Evolutionary conservation across 208 protist species (phyloP).

Genomic region (Trypanosoma congolense): DNA sequence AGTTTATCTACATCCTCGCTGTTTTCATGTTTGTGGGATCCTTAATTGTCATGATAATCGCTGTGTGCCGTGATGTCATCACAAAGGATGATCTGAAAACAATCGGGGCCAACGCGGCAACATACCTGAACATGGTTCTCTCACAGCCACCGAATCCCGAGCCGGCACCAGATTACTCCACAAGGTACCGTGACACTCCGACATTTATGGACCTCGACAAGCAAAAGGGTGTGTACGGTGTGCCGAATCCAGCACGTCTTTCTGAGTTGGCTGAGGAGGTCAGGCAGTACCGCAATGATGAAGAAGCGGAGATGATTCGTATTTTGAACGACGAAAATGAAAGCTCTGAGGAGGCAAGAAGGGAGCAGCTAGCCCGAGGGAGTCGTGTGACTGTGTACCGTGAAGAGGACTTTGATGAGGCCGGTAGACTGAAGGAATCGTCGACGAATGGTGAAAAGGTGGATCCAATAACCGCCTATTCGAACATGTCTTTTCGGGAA

Average conservation of each 20-base stretch:
- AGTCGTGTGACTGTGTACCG: slow-evolving; percentile 62
- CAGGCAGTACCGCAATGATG: slow-evolving; percentile 40
- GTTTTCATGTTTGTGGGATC: slow-evolving; percentile 42
- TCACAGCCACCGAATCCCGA: slow-evolving; percentile 72
- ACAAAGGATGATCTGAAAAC: slow-evolving; percentile 49
- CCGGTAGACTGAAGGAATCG: slow-evolving; percentile 23
- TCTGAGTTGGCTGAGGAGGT: slow-evolving; percentile 25
- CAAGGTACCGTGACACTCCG: slow-evolving; percentile 74
- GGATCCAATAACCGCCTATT: slow-evolving; percentile 25
- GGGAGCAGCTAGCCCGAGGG: slow-evolving; percentile 20
- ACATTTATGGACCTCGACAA: slow-evolving; percentile 67
- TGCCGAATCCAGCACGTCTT: slow-evolving; percentile 14
- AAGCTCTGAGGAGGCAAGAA: slow-evolving; percentile 6
- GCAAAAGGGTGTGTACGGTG: slow-evolving; percentile 31
- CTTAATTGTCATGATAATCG: slow-evolving; percentile 43
- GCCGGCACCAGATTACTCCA: slow-evolving; percentile 76
- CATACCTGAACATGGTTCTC: slow-evolving; percentile 75
- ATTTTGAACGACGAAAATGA: slow-evolving; percentile 82
- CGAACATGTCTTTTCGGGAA: slow-evolving; percentile 48
- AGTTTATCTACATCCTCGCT: slow-evolving; percentile 48
- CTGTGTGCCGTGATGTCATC: slow-evolving; percentile 47
- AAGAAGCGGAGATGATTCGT: slow-evolving; percentile 63
- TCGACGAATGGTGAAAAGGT: background rate
- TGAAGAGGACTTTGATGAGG: slow-evolving; percentile 40
- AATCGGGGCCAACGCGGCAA: slow-evolving; percentile 47